These are phyloP conservation scores for Gilbertella persicaria DNA, from an alignment of 371 early-diverging fungal species.

Conservation along the genomic window DNA sequence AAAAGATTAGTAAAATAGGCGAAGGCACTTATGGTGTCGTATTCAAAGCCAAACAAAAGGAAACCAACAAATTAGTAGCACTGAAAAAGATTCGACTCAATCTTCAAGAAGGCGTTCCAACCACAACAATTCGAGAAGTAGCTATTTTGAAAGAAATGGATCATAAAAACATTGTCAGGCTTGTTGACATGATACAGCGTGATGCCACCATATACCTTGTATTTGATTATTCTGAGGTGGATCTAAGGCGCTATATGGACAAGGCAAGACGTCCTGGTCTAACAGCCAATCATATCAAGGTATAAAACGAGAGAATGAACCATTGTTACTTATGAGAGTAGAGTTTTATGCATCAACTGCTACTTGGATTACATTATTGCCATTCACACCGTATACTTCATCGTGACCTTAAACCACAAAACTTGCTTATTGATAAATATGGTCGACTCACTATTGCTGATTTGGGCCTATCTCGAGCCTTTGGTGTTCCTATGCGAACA, in stretches of 20 bases:
- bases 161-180: slow-evolving; percentile 90
- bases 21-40: slow-evolving; percentile 98
- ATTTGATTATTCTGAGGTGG: slow-evolving; percentile 96
- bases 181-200: slow-evolving; percentile 91
- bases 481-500: slow-evolving; percentile 85
- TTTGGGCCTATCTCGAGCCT: slow-evolving; percentile 92
- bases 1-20: slow-evolving; percentile 92
- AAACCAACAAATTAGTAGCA: slow-evolving; percentile 84
- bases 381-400: slow-evolving; percentile 90
- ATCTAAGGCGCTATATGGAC: slow-evolving; percentile 96
- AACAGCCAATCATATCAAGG: slow-evolving; percentile 69
- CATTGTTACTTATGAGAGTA: slow-evolving; percentile 21
- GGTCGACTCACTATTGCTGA: slow-evolving; percentile 94
- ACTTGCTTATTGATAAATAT: slow-evolving; percentile 87
- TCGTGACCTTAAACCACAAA: slow-evolving; percentile 93
- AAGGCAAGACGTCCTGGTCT: slow-evolving; percentile 60
- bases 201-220: slow-evolving; percentile 93
- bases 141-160: slow-evolving; percentile 95
- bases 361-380: slow-evolving; percentile 83
- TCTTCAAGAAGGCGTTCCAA: slow-evolving; percentile 93
- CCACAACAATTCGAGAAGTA: slow-evolving; percentile 96
- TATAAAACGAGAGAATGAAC: slow-evolving; percentile 15
- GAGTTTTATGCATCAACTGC: slow-evolving; percentile 91
- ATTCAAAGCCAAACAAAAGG: slow-evolving; percentile 85
- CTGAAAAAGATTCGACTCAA: slow-evolving; percentile 94